Evolutionary conservation across 768 basidiomycete species (phyloP).

Genomic region (Pleurotus platypus): DNA sequence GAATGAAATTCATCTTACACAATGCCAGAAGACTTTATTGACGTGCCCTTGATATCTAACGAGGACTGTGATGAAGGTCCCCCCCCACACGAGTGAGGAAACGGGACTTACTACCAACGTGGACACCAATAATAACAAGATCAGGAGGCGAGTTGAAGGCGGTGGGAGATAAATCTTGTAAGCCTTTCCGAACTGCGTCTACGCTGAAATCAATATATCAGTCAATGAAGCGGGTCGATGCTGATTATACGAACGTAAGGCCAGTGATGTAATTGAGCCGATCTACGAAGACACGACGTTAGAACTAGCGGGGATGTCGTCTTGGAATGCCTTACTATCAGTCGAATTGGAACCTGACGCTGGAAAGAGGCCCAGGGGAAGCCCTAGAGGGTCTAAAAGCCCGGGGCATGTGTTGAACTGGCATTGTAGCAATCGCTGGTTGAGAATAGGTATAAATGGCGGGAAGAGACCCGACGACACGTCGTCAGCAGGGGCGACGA

Average conservation of each 20-base stretch:
- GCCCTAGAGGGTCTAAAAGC: neutral
- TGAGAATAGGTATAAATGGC: constrained; percentile 1
- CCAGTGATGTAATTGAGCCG: constrained; percentile 14
- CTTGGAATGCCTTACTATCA: neutral
- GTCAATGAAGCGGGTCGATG: neutral
- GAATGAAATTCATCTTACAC: constrained; percentile 11
- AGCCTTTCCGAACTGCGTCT: constrained; percentile 19
- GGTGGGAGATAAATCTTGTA: constrained; percentile 27
- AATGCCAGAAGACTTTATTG: constrained; percentile 20
- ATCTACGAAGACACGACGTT: neutral
- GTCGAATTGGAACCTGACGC: neutral
- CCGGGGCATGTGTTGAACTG: constrained; percentile 5
- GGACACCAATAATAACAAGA: constrained; percentile 31
- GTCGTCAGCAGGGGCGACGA: constrained; percentile 1
- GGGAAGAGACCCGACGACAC: neutral
- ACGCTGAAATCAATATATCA: neutral
- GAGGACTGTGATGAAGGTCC: neutral
- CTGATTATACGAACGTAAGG: constrained; percentile 7
- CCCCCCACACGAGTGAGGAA: neutral
- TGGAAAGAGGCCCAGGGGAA: constrained; percentile 1
- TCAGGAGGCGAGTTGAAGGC: constrained; percentile 27
- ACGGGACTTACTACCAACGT: constrained; percentile 22
- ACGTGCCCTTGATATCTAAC: constrained; percentile 16
- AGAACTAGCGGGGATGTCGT: neutral
- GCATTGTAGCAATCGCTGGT: constrained; percentile 4